Evolutionary conservation across 345 rosid species (phyloP), one percentile per base, ranked within the genome.

Genomic region (Citrus medica): DNA sequence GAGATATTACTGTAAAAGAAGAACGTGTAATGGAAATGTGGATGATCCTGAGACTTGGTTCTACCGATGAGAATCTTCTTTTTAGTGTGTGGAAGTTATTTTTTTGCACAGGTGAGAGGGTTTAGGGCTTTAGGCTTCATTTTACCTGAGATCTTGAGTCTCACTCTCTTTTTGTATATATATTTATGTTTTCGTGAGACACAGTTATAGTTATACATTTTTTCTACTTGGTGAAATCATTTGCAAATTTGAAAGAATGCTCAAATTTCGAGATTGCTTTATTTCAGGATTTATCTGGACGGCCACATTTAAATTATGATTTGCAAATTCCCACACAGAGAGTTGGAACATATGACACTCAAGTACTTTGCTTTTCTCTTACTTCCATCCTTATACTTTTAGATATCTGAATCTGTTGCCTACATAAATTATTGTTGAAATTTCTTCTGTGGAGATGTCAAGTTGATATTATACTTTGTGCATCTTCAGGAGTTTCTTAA

Each of bases 331-430:
- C 97, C 9, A 92, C 97, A 0, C 79, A 88, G 69, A 89, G 91
- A 88, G 98, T 92, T 67, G 98, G 98, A 84, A 88, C 89, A 7
- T 92, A 96, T 63, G 97, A 94, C 80, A 92, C 95, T 75, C 98
- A 90, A 93, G 99, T 92, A 82, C 32, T 62, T 76, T 65, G 78
- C 62, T 48, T 32, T 76, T 55, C 58, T 46, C 37, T 73, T 35
- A 16, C 71, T 81, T 76, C 51, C 19, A 16, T 12, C n/a, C 30
- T 16, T 33, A 33, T 1, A 2, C 38, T 71, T 40, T n/a, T 37
- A 35, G 27, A n/a, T 35, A 76, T 27, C 25, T 59, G 33, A 55
- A 22, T 64, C 28, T 28, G 65, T 73, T 67, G 21, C 9, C 38
- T 25, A 19, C 58, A 16, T 24, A 42, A 37, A 64, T n/a, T 24